These are phyloP conservation scores for Mycena galericulata DNA, from an alignment of 768 basidiomycete genomes.

Conservation along the genomic window DNA sequence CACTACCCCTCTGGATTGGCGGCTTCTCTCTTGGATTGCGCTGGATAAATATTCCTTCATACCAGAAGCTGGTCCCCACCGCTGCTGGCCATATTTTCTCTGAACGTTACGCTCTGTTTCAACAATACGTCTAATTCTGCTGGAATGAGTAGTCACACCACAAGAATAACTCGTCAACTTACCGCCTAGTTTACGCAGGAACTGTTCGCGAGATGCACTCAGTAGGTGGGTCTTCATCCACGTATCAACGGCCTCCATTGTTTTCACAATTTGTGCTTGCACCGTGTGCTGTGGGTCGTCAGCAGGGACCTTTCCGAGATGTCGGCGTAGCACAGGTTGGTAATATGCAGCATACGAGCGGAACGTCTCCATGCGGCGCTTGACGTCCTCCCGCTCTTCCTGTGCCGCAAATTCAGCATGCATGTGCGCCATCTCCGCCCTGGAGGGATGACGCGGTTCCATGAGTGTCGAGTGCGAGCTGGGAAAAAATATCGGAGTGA, in stretches of 20 bases:
- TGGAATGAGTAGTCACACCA: no score
- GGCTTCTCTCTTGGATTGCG: no score
- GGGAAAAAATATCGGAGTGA: not conserved
- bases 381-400: not conserved
- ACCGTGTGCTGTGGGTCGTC: not conserved
- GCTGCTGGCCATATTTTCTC: no score
- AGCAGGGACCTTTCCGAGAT: not conserved
- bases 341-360: not conserved
- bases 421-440: not conserved
- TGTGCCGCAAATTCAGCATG: not conserved
- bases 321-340: not conserved
- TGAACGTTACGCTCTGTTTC: no score
- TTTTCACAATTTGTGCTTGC: not conserved
- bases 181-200: not conserved
- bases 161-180: no score
- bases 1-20: no score
- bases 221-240: not conserved
- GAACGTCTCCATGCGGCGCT: not conserved
- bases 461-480: not conserved
- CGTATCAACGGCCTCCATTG: not conserved
- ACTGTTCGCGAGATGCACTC: not conserved
- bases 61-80: no score
- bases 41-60: no score
- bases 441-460: not conserved
- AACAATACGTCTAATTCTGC: no score